phyloP scores from a whole-genome alignment of 306 rosid genomes.

The Begonia loranthoides region DNA sequence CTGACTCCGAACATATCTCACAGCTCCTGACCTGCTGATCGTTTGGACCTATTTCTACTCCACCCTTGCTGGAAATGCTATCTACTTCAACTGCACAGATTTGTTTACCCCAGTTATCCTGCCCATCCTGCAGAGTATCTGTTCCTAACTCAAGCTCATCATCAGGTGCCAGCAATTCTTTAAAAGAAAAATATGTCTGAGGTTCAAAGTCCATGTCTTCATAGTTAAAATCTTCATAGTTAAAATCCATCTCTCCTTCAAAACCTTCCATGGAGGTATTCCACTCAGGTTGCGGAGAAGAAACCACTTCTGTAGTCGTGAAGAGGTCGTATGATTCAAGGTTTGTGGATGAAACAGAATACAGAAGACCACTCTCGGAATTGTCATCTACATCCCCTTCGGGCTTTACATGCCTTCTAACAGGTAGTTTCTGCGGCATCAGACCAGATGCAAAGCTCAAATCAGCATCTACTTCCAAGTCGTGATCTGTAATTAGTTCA shows the following conservation, averaged over 20 bases:
- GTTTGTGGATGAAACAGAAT: constrained; percentile 19
- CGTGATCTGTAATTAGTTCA: constrained; percentile 47
- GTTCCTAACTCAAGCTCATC: constrained; percentile 30
- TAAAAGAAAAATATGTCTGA: constrained; percentile 61
- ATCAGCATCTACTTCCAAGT: constrained; percentile 34
- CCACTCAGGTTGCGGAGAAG: constrained; percentile 26
- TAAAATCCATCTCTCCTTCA: constrained; percentile 27
- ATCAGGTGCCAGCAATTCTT: constrained; percentile 58
- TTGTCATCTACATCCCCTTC: constrained; percentile 51
- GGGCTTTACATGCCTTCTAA: constrained; percentile 61
- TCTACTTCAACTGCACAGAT: constrained; percentile 6
- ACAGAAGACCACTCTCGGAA: constrained; percentile 19
- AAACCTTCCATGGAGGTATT: constrained; percentile 22
- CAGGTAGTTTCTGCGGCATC: constrained; percentile 64
- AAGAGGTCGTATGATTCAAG: constrained; percentile 17
- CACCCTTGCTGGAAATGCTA: constrained; percentile 21
- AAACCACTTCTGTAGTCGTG: constrained; percentile 18
- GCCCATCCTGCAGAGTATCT: constrained; percentile 28
- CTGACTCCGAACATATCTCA: constrained; percentile 35
- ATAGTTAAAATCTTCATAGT: constrained; percentile 24
- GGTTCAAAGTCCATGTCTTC: constrained; percentile 57
- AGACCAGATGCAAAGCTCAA: constrained; percentile 40
- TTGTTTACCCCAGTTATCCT: constrained; percentile 27
- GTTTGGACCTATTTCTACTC: constrained; percentile 8
- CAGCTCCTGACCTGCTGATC: constrained; percentile 21